phyloP scores from a whole-genome alignment of 2,329 filamentous ascomycete genomes.

The Endoconidiophora polonica region DNA sequence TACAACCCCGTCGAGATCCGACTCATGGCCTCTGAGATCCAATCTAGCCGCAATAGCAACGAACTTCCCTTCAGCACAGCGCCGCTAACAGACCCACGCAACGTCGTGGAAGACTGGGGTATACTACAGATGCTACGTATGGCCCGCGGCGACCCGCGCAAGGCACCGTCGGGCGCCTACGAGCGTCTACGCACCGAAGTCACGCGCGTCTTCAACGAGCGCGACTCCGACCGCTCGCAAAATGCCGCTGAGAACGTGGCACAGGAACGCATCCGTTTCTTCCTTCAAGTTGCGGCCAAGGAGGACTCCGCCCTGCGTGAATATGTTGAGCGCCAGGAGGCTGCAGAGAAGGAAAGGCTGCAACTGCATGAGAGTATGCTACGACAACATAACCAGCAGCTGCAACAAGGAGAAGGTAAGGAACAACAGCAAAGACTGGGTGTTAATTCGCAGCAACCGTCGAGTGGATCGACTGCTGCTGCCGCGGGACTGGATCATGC shows the following conservation, averaged over 20 bases:
- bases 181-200: slow-evolving; percentile 19
- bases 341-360: not conserved
- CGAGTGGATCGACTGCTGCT: too few relatives aligned
- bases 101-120: slow-evolving; percentile 20
- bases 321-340: slow-evolving; percentile 2
- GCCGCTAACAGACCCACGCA: slow-evolving; percentile 16
- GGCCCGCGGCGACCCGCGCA: slow-evolving; percentile 14
- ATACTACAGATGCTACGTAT: slow-evolving; percentile 19
- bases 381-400: not conserved
- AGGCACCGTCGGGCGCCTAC: slow-evolving; percentile 16
- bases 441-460: too few relatives aligned
- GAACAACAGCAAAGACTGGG: too few relatives aligned
- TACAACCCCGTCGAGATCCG: slow-evolving; percentile 16
- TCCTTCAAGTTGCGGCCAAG: slow-evolving; percentile 17
- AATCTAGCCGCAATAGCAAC: slow-evolving; percentile 19
- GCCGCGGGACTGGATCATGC: too few relatives aligned
- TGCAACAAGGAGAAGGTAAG: not conserved
- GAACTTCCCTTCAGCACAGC: slow-evolving; percentile 21
- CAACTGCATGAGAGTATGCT: too few relatives aligned
- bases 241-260: slow-evolving; percentile 15
- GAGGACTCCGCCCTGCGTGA: slow-evolving; percentile 15
- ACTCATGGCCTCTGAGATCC: slow-evolving; percentile 20
- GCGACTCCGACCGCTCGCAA: slow-evolving; percentile 18
- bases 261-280: slow-evolving; percentile 16
- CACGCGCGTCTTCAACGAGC: slow-evolving; percentile 21